Conservation (phyloP, 176 grass and related monocot genomes). For the Oryza punctata region DNA sequence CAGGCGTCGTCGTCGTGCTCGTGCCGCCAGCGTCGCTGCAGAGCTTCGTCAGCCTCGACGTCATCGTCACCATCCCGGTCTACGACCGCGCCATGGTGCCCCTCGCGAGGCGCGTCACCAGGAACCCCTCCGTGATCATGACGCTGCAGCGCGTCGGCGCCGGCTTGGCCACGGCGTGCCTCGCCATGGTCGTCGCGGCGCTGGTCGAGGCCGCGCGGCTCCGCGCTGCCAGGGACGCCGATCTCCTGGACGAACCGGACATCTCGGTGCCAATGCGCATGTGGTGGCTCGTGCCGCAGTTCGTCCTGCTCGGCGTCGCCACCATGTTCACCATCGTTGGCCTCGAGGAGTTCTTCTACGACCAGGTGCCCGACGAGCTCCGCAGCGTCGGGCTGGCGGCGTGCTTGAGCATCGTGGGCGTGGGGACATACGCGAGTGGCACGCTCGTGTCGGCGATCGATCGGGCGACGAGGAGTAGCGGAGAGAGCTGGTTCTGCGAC, state of each 20-base stretch:
- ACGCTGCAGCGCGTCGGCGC: constrained; percentile 66
- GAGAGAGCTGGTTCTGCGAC: constrained; percentile 46
- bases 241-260: constrained; percentile 42
- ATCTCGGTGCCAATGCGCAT: constrained; percentile 60
- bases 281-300: constrained; percentile 66
- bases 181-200: constrained; percentile 48
- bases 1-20: constrained; percentile 24
- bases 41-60: constrained; percentile 26
- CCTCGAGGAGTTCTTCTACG: constrained; percentile 36
- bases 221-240: constrained; percentile 32
- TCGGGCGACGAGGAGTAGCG: constrained; percentile 21
- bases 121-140: constrained; percentile 47
- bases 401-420: constrained; percentile 32
- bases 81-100: constrained; percentile 63
- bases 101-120: constrained; percentile 37
- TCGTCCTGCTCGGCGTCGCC: constrained; percentile 45
- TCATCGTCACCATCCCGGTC: constrained; percentile 33
- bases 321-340: constrained; percentile 50
- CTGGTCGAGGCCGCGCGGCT: constrained; percentile 61
- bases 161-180: constrained; percentile 43
- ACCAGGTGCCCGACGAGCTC: constrained; percentile 43
- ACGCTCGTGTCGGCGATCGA: constrained; percentile 26
- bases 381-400: constrained; percentile 50
- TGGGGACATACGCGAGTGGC: constrained; percentile 34
- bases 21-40: constrained; percentile 53